Conservation (phyloP, 2,329 filamentous ascomycete genomes). For the Arthrobotrys sphaeroides region DNA sequence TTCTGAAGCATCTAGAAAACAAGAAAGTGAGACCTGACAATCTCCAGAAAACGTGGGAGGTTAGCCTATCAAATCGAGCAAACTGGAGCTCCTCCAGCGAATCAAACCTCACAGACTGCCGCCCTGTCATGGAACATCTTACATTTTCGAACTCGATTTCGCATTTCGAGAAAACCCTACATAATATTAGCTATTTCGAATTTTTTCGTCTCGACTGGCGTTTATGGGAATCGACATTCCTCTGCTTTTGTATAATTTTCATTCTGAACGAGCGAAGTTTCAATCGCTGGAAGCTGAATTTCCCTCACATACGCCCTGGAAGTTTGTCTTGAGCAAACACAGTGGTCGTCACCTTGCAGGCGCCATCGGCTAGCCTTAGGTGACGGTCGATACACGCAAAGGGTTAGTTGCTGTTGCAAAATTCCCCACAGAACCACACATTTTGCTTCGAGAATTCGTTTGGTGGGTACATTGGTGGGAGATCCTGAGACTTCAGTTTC, state of each 20-base stretch:
- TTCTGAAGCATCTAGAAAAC: constrained; percentile 25
- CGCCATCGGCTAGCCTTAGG: constrained; percentile 33
- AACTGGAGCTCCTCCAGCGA: constrained; percentile 37
- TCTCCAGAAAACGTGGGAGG: too few relatives aligned
- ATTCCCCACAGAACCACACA: constrained; percentile 14
- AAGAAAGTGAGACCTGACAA: neutral
- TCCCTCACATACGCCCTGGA: constrained; percentile 20
- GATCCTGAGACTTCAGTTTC: too few relatives aligned
- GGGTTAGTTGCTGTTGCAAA: constrained; percentile 24
- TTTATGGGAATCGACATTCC: constrained; percentile 13
- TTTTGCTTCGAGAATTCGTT: neutral
- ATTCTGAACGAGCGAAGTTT: constrained; percentile 15
- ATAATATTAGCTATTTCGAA: too few relatives aligned
- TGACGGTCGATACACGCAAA: neutral
- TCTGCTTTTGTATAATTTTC: too few relatives aligned
- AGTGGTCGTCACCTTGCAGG: constrained; percentile 49
- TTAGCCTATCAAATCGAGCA: constrained; percentile 10
- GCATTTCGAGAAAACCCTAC: too few relatives aligned
- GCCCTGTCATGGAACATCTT: constrained; percentile 18
- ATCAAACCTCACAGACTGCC: constrained; percentile 30
- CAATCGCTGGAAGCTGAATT: constrained; percentile 21
- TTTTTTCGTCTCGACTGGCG: constrained; percentile 37
- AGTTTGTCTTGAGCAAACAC: constrained; percentile 54
- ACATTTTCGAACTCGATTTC: neutral
- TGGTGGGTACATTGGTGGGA: neutral